Base-by-base conservation (phyloP, 306 rosid species). In the Trichosanthes truncata region DNA sequence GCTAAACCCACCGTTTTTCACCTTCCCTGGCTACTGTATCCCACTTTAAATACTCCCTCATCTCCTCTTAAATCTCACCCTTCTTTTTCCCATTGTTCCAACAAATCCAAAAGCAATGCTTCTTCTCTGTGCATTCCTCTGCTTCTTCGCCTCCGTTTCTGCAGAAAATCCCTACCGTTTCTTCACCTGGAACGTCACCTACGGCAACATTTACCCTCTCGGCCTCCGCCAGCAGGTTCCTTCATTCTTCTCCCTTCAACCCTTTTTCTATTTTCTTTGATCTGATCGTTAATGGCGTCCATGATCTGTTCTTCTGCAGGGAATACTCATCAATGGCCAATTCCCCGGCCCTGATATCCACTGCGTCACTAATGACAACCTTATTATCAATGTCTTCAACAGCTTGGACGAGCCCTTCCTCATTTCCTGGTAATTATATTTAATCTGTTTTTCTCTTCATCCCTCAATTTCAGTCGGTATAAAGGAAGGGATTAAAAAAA, bases 281-380 rank as follows among this genome's bases (percentile, higher is more conserved):
- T 79, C 46, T 80, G 79, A 83, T 83, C 84, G 71, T 78, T 31
- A 31, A 21, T 18, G 76, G 40, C 52, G 25, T 20, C 33, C 71
- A 46, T 79, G 25, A 26, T 74, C 76, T 78, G 56, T 80, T 45
- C 43, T 46, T 33, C 78, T 78, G 67, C 67, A 96, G 99, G 99
- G 99, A 65, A 91, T 96, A 76, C 92, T 96, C 1, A 90, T 96
- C 85, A 91, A 96, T 60, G 98, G 99, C 0, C 98, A 96, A 82
- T 96, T 96, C 74, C 99, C 99, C 2, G 99, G 99, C 43, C 99
- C 99, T 26, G 99, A 96, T 41, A 88, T 96, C 81, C 90, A 93
- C 89, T 89, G 97, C 4, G 99, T 91, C 36, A 96, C 99, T 63
- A 93, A 96, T 51, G 99, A 96, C 82, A 96, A 96, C 67, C 96